These are phyloP conservation scores for Lolium multiflorum DNA, from an alignment of 176 grass and related monocot species.

Conservation along the genomic window DNA sequence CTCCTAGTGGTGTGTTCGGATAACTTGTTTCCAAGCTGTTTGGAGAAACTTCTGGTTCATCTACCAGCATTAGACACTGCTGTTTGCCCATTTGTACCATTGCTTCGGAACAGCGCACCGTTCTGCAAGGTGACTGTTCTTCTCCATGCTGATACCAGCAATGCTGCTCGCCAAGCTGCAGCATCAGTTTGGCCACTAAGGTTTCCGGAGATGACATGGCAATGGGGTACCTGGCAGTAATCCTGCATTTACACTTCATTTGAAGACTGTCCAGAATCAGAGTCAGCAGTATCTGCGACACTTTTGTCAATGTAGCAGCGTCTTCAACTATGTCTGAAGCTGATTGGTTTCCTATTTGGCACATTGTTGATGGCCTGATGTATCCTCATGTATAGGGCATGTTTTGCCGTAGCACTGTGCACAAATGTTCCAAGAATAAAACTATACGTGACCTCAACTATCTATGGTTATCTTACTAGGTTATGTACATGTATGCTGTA, in stretches of 20 bases:
- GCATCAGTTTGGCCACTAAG: conserved; percentile 23
- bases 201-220: no score
- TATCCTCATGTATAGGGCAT: not conserved
- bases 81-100: conserved; percentile 13
- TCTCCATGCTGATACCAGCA: conserved; percentile 44
- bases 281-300: no score
- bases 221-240: not conserved
- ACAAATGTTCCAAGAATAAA: no score
- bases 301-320: no score
- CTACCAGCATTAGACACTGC: not conserved
- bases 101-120: conserved; percentile 47
- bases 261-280: no score
- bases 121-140: conserved; percentile 59
- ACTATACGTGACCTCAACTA: not conserved
- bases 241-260: not conserved
- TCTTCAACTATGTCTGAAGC: no score
- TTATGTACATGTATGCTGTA: not conserved
- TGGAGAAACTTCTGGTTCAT: conserved; percentile 69
- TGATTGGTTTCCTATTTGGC: not conserved
- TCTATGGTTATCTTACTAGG: not conserved
- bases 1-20: not conserved
- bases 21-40: conserved; percentile 23
- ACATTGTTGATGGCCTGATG: not conserved
- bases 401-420: not conserved
- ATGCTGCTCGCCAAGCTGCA: conserved; percentile 1